Base-by-base conservation (phyloP, 306 rosid species). In the Begonia loranthoides region DNA sequence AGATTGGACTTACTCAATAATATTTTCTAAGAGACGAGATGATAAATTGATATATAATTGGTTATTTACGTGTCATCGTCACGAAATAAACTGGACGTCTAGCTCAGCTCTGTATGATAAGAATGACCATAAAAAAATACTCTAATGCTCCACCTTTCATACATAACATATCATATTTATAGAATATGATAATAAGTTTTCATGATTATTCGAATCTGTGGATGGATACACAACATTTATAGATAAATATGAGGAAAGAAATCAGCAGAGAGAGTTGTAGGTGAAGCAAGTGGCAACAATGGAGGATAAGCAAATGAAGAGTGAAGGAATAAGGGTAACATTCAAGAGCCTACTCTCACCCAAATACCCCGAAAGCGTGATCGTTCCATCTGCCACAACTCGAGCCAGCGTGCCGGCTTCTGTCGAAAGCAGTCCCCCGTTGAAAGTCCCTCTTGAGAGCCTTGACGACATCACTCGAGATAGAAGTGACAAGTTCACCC, bases 381-480 rank as follows among this genome's bases (percentile, higher is more conserved):
- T 81, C n/a, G 82, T 81, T 57, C 73, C 90, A 54, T 81, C 90
- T 50, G 90, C 94, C 59, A 84, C 39, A 24, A 84, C 94, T 55
- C 94, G 74, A 33, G 94, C 94, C 55, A 84, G 62, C 7, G 90
- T 84, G 52, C 94, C 94, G 0, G 90, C 90, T 67, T 84, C 87
- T 0, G 94, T 84, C 13, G 87, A 78, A 46, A 84, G 74, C 65
- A 84, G 55, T 40, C 90, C 94, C 1, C 94, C 90, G 38, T 84
- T 84, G 54, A 45, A 81, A 19, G 94, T 84, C 55, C 94, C 90
- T 1, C 73, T 67, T 13, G 90, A 73, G 66, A 84, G 90, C 75
- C 90, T 69, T 1, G 94, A 80, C 3, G 90, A 81, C 90, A 84
- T 84, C 59, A 73, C 68, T 41, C 76, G 75, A 51, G 94, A 80